Evolutionary conservation across 352 stramenopile genomes (phyloP), one percentile per base, ranked within the genome.

Genomic region (Nothophytophthora sp.): DNA sequence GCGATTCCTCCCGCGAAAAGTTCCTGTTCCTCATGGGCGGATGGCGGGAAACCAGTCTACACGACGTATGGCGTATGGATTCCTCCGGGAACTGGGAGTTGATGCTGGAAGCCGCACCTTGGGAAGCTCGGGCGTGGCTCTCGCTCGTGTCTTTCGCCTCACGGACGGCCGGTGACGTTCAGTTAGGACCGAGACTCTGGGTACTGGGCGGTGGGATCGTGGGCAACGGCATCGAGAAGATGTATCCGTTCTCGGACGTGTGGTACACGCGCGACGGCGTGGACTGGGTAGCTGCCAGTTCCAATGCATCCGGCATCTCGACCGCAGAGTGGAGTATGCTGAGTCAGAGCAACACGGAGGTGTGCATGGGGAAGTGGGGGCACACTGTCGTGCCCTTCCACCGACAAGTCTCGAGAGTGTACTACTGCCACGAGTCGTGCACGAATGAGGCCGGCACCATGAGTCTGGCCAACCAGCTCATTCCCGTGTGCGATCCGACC

Each of bases 241-340:
- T 93, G 81, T 64, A 73, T 42, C 65, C 81, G 20, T 87, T 82
- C 63, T 77, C 70, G 30, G 83, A 93, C 38, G 73, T 79, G 5
- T 92, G 81, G 83, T 88, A 76, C 52, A 73, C 78, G 1, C 79
- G 83, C 32, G 73, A 93, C 41, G 83, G 81, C 3, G 49, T 67
- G 2, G 40, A 67, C 5, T 92, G 82, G 82, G 35, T 63, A 11
- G 59, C 62, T 19, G 68, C 80, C 2, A 91, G 73, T 46, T 92
- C 80, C 0, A 81, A 88, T 39, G 62, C 69, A 2, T 85, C 79
- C 1, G 82, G 80, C 0, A 59, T 89, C 19, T 92, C 82, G 6
- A 91, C 82, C 0, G 80, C 78, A 2, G 75, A 90, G 42, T 92
- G 80, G 82, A 90, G 80, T 57, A 82, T 90, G 50, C 38, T 90